Conservation (phyloP, 2,329 filamentous ascomycete species). For the Fusarium sp. region DNA sequence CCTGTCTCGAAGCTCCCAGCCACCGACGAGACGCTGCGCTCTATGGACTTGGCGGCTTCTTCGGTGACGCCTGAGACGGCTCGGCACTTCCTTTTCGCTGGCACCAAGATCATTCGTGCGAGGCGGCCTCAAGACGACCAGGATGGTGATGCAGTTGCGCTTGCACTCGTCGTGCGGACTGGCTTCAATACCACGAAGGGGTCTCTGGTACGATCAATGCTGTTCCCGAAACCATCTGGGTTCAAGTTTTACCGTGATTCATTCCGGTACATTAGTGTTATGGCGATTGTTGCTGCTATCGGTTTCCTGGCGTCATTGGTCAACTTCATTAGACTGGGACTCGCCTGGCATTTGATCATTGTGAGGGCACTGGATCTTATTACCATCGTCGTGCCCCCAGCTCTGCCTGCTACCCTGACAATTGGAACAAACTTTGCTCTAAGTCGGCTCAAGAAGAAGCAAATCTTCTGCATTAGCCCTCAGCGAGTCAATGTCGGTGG, state of each 20-base stretch:
- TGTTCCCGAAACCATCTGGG: slow-evolving; percentile 97
- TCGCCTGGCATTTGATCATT: slow-evolving; percentile 91
- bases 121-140: slow-evolving; percentile 87
- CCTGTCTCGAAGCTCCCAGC: slow-evolving; percentile 93
- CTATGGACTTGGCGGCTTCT: slow-evolving; percentile 82
- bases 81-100: slow-evolving; percentile 91
- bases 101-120: slow-evolving; percentile 94
- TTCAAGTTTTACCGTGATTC: slow-evolving; percentile 99
- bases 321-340: slow-evolving; percentile 87
- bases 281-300: slow-evolving; percentile 85
- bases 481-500: slow-evolving; percentile 97
- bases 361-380: slow-evolving; percentile 94
- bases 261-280: slow-evolving; percentile 97
- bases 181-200: slow-evolving; percentile 99
- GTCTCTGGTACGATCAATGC: slow-evolving; percentile 94
- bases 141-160: slow-evolving; percentile 87
- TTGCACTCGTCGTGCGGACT: slow-evolving; percentile 92
- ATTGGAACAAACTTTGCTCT: slow-evolving; percentile 98
- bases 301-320: slow-evolving; percentile 92
- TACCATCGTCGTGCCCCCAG: slow-evolving; percentile 96
- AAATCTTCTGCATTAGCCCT: slow-evolving; percentile 98
- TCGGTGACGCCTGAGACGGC: slow-evolving; percentile 86
- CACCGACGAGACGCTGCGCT: slow-evolving; percentile 80
- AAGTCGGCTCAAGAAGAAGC: slow-evolving; percentile 83
- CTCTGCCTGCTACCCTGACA: slow-evolving; percentile 91